Percentiles rank a stretch among this genome's conserved stretches.
Evolutionary conservation across 2,329 filamentous ascomycete species (phyloP).

Genomic region (Trichoderma afroharzianum): DNA sequence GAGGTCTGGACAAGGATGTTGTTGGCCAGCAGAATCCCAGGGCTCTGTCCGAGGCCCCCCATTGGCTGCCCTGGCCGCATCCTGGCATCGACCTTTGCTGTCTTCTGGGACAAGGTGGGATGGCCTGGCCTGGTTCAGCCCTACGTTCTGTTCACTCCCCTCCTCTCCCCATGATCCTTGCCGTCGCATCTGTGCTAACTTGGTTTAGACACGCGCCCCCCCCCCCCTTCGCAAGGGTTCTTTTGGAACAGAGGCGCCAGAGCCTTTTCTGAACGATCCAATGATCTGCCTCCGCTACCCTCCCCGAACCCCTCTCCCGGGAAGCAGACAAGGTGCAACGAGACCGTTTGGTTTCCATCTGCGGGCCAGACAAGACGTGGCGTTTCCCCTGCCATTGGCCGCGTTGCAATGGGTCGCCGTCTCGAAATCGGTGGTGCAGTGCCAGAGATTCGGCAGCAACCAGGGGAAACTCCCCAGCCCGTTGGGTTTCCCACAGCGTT

Average conservation of each 20-base stretch:
- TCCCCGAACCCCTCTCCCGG: conserved; percentile 15
- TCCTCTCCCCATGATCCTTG: background rate
- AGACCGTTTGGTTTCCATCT: conserved; percentile 16
- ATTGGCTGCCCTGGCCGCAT: conserved; percentile 19
- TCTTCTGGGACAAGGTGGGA: conserved; percentile 10
- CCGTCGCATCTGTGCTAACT: conserved; percentile 5
- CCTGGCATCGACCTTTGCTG: conserved; percentile 6
- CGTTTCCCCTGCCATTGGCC: conserved; percentile 13
- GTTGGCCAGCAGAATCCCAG: conserved; percentile 4
- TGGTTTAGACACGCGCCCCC: background rate
- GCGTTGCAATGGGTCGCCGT: conserved; percentile 9
- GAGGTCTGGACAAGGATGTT: conserved; percentile 10
- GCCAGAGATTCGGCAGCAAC: conserved; percentile 17
- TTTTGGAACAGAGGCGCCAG: background rate
- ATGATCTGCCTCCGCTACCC: conserved; percentile 10
- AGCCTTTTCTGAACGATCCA: background rate
- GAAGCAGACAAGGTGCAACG: conserved; percentile 8
- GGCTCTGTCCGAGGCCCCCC: background rate
- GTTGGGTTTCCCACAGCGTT: background rate
- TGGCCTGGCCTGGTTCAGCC: conserved; percentile 11
- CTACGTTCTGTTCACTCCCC: conserved; percentile 9
- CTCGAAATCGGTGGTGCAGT: conserved; percentile 14
- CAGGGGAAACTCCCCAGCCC: conserved; percentile 5
- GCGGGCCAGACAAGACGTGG: conserved; percentile 8
- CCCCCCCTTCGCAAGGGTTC: conserved; percentile 5